Evolutionary conservation across 164 flowering plant species (phyloP).

Genomic region (Saururus chinensis): DNA sequence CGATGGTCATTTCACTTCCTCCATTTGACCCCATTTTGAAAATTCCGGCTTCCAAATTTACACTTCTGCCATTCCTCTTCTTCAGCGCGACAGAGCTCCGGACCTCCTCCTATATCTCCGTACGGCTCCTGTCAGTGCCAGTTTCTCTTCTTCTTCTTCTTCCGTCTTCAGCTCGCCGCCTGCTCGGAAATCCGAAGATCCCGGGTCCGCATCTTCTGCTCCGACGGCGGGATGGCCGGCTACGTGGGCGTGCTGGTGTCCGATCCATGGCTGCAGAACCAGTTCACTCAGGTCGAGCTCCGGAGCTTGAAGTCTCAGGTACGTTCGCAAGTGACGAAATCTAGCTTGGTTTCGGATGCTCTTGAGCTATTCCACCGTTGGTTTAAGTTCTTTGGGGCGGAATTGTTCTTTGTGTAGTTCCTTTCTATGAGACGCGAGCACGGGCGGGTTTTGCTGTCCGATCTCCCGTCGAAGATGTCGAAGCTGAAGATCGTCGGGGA

Average conservation of each 20-base stretch:
- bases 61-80: background rate
- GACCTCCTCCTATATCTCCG: no score
- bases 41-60: background rate
- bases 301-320: constrained; percentile 70
- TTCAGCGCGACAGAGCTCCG: background rate
- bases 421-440: constrained; percentile 61
- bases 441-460: constrained; percentile 41
- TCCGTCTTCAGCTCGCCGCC: no score
- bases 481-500: constrained; percentile 72
- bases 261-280: constrained; percentile 91
- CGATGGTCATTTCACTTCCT: background rate
- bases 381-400: no score
- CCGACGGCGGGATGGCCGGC: constrained; percentile 33
- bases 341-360: background rate
- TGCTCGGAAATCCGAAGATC: no score
- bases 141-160: background rate
- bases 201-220: background rate
- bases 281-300: constrained; percentile 91
- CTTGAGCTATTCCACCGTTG: background rate
- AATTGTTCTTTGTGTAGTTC: constrained; percentile 27
- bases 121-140: background rate
- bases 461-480: constrained; percentile 66
- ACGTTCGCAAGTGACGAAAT: constrained; percentile 4
- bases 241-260: constrained; percentile 70
- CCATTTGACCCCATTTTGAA: background rate